Base-by-base conservation (phyloP, 208 protist genomes). In the Acanthamoeba quina region DNA sequence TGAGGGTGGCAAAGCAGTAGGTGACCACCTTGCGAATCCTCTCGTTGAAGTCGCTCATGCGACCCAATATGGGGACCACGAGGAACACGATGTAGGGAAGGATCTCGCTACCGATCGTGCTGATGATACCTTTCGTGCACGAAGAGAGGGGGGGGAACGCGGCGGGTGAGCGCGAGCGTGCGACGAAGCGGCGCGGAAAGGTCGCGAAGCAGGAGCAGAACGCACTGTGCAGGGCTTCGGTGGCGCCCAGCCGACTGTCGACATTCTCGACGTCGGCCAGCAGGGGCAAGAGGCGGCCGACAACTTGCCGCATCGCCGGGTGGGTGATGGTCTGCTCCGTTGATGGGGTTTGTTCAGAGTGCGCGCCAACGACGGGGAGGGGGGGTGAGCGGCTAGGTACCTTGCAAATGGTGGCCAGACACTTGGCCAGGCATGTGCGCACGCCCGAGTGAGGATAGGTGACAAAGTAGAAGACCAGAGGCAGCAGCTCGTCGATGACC, bases 71-170 rank as follows among this genome's bases (percentile, higher is more conserved):
- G 3, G 96, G 97, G 13, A 96, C 66, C 0, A 97, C 83, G 5
- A 98, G 80, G 31, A 98, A 96, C n/a, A 95, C 94, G 15, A 97
- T 52, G n/a, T 95, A 98, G 5, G 98, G 97, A 3, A 98, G 47
- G 5, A 97, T 64, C 5, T 95, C 60, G 11, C 97, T 47, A 7
- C 95, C 94, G 49, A 98, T 64, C 17, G 82, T 56, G 19, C 70
- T 47, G 17, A 98, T 80, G 4, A 98, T 80, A 4, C 54, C 78
- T 74, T 10, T 41, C 26, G 31, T 74, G 11, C 21, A 21, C 10
- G 9, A 26, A 1, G 66, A 0, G 21, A 1, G 17, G 21, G n/a
- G n/a, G n/a, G n/a, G n/a, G n/a, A n/a, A n/a, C n/a, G n/a, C n/a
- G 1, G 66, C 66, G 66, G 21, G 66, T 41, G 66, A 74, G 66